Conservation (phyloP, 2,329 filamentous ascomycete species). For the Leptodontidium sp. region DNA sequence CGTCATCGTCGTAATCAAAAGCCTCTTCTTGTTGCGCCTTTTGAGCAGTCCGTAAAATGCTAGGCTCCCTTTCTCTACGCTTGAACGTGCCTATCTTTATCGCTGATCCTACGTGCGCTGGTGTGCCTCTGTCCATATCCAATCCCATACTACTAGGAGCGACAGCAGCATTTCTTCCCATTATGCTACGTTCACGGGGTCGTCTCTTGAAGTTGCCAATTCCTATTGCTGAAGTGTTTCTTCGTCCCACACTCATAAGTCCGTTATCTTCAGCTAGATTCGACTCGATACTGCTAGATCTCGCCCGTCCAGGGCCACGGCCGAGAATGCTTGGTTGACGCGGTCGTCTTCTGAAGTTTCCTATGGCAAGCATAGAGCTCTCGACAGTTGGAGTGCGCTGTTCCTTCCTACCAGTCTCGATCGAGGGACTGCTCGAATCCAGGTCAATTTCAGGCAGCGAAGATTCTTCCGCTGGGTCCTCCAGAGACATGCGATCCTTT, state of each 20-base stretch:
- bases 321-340: slow-evolving; percentile 54
- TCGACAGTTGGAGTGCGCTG: slow-evolving; percentile 37
- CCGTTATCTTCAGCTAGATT: slow-evolving; percentile 42
- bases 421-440: slow-evolving; percentile 42
- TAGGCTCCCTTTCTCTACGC: slow-evolving; percentile 65
- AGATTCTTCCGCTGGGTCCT: slow-evolving; percentile 18
- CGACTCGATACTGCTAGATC: slow-evolving; percentile 47
- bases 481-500: slow-evolving; percentile 1
- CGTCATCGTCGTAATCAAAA: slow-evolving; percentile 48
- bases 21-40: slow-evolving; percentile 47
- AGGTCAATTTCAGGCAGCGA: slow-evolving; percentile 34
- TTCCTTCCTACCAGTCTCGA: slow-evolving; percentile 44
- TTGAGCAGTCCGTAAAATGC: slow-evolving; percentile 59
- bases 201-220: slow-evolving; percentile 47
- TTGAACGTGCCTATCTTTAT: slow-evolving; percentile 65
- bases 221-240: slow-evolving; percentile 39
- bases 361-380: slow-evolving; percentile 55
- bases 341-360: slow-evolving; percentile 64
- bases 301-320: slow-evolving; percentile 34
- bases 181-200: slow-evolving; percentile 48
- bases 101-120: slow-evolving; percentile 47
- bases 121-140: slow-evolving; percentile 41
- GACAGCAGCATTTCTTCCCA: slow-evolving; percentile 39
- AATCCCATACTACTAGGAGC: slow-evolving; percentile 41
- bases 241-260: slow-evolving; percentile 42